phyloP scores from a whole-genome alignment of 2,329 filamentous ascomycete species.

The Botryosphaeria dothidea region DNA sequence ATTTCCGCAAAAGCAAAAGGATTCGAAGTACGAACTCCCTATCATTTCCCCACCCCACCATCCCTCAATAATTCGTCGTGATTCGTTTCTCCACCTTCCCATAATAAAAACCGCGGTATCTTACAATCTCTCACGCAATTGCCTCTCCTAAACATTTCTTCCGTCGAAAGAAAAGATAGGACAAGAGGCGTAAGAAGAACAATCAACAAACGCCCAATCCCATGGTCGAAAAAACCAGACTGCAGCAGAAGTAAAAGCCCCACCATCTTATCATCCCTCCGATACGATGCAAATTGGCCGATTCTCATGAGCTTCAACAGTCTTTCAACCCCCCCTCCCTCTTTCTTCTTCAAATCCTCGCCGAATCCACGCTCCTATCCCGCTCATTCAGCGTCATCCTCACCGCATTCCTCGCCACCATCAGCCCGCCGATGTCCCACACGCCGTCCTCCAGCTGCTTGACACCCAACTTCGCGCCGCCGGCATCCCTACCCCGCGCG shows the following conservation, averaged over 20 bases:
- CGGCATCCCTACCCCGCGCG: not conserved
- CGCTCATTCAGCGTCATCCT: slow-evolving; percentile 14
- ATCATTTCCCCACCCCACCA: no score
- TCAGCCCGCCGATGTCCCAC: slow-evolving; percentile 12
- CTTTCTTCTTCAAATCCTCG: slow-evolving; percentile 5
- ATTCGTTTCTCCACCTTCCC: no score
- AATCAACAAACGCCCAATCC: not conserved
- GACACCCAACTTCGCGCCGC: not conserved
- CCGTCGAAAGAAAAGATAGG: no score
- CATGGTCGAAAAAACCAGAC: no score
- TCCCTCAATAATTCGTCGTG: no score
- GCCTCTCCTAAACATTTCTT: no score
- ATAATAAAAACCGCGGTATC: no score
- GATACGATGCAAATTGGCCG: not conserved
- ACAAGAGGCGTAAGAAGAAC: no score
- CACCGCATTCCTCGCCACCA: slow-evolving; percentile 4
- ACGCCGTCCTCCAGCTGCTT: not conserved
- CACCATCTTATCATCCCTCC: not conserved
- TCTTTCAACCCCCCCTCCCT: not conserved
- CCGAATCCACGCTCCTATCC: slow-evolving; percentile 15
- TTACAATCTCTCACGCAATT: no score
- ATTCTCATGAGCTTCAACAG: not conserved
- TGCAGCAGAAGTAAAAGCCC: not conserved
- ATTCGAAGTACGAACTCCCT: no score
- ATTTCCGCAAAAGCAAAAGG: no score